These are phyloP conservation scores for Lentithecium fluviatile DNA, from an alignment of 495 filamentous ascomycete genomes.

Conservation along the genomic window DNA sequence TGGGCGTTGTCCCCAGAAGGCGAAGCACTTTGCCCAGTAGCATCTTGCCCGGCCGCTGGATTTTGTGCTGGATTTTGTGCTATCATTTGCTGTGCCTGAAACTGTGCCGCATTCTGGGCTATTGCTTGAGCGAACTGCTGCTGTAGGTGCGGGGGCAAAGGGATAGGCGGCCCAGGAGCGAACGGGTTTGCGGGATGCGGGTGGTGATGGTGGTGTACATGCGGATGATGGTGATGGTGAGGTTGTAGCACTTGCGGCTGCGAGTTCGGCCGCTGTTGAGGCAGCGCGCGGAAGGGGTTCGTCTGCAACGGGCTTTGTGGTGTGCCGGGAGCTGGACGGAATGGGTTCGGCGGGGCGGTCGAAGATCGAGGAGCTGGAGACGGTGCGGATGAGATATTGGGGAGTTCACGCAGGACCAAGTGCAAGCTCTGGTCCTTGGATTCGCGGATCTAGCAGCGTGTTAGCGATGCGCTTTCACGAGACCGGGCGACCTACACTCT, in stretches of 20 bases:
- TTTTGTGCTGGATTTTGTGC: neutral
- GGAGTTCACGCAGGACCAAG: slow-evolving; percentile 35
- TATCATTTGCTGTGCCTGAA: too few species aligned
- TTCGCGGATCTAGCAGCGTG: slow-evolving; percentile 17
- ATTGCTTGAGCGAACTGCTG: slow-evolving; percentile 24
- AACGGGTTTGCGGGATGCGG: slow-evolving; percentile 19
- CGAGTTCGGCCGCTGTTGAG: slow-evolving; percentile 18
- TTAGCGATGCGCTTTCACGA: neutral
- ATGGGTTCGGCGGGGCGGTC: slow-evolving; percentile 29
- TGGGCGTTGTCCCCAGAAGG: slow-evolving; percentile 12
- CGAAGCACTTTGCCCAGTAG: neutral
- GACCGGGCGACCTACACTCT: slow-evolving; percentile 10
- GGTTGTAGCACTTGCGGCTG: slow-evolving; percentile 12
- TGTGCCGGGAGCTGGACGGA: slow-evolving; percentile 3
- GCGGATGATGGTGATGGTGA: slow-evolving; percentile 28
- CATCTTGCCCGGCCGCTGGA: neutral
- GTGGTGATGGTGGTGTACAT: slow-evolving; percentile 6
- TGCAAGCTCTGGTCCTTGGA: slow-evolving; percentile 32
- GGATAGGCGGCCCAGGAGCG: slow-evolving; percentile 7
- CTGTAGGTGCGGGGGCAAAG: slow-evolving; percentile 21
- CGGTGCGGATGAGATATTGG: slow-evolving; percentile 5
- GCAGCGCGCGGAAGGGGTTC: slow-evolving; percentile 31
- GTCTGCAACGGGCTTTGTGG: neutral
- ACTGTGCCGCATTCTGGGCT: slow-evolving; percentile 15
- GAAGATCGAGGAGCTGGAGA: slow-evolving; percentile 25